Conservation (phyloP, 2,329 filamentous ascomycete genomes). For the Nothopassalora personata region DNA sequence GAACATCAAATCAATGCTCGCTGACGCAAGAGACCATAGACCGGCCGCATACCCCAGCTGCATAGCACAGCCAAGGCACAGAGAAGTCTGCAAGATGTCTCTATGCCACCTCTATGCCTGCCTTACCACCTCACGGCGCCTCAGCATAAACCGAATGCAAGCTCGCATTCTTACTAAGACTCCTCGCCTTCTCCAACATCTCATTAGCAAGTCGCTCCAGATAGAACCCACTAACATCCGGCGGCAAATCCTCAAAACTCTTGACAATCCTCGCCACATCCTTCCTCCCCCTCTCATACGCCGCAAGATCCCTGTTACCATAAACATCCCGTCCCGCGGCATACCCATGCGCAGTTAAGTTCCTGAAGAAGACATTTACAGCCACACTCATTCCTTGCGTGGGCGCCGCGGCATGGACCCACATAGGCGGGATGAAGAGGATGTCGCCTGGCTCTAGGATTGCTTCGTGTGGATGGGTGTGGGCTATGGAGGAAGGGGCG, state of each 20-base stretch:
- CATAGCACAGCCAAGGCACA: not conserved
- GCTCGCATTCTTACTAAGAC: constrained; percentile 7
- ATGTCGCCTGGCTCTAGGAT: constrained; percentile 66
- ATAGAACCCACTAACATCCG: constrained; percentile 68
- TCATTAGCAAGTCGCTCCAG: constrained; percentile 66
- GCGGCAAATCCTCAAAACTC: constrained; percentile 60
- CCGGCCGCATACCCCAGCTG: not conserved
- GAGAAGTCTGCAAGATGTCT: not conserved
- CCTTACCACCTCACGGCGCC: not conserved
- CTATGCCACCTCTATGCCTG: not conserved
- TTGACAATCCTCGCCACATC: constrained; percentile 64
- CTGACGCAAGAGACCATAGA: not conserved
- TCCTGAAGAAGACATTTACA: constrained; percentile 85
- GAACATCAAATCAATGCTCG: not conserved
- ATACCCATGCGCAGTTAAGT: constrained; percentile 51
- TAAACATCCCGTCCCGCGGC: constrained; percentile 76
- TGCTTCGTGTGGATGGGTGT: constrained; percentile 62
- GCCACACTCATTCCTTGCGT: constrained; percentile 58
- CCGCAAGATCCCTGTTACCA: constrained; percentile 77
- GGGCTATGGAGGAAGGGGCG: constrained; percentile 20
- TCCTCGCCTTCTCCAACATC: constrained; percentile 40
- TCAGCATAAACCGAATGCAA: constrained; percentile 17
- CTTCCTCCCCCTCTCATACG: constrained; percentile 73
- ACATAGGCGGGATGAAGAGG: constrained; percentile 74
- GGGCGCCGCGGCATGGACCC: constrained; percentile 71